Evolutionary conservation across 768 basidiomycete species (phyloP).

Genomic region (Dioszegia aurantiaca): DNA sequence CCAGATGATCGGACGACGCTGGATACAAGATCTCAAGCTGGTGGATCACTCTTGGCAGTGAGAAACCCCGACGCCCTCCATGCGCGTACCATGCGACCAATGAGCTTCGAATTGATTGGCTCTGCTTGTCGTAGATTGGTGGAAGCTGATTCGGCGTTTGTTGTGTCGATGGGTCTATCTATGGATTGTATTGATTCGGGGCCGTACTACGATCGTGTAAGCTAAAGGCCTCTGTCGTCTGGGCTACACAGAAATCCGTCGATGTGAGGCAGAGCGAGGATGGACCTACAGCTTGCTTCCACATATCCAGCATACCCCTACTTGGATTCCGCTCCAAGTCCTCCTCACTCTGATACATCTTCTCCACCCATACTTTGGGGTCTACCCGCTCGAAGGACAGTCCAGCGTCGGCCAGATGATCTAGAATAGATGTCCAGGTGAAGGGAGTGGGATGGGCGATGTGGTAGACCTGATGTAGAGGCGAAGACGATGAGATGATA

Average conservation of each 20-base stretch:
- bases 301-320: slow-evolving; percentile 52
- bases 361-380: slow-evolving; percentile 52
- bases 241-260: too few species aligned
- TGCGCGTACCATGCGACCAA: background rate
- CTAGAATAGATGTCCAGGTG: slow-evolving; percentile 55
- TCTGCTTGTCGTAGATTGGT: background rate
- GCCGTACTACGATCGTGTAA: background rate
- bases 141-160: background rate
- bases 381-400: slow-evolving; percentile 54
- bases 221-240: too few species aligned
- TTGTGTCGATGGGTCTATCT: background rate
- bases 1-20: too few species aligned
- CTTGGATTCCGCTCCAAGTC: slow-evolving; percentile 50
- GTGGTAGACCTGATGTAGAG: slow-evolving; percentile 46
- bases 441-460: slow-evolving; percentile 52
- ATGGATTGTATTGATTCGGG: background rate
- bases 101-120: background rate
- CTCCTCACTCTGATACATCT: slow-evolving; percentile 47
- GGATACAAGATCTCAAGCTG: too few species aligned
- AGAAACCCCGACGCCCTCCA: background rate
- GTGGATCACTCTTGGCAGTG: too few species aligned
- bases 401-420: slow-evolving; percentile 51
- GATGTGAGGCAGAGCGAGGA: background rate
- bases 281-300: slow-evolving; percentile 38
- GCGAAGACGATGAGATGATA: background rate